A percentile compares a stretch with the other conserved stretches of the same genome.
Evolutionary conservation across 2,329 filamentous ascomycete genomes (phyloP).

Genomic region (Colletotrichum brevisporum): DNA sequence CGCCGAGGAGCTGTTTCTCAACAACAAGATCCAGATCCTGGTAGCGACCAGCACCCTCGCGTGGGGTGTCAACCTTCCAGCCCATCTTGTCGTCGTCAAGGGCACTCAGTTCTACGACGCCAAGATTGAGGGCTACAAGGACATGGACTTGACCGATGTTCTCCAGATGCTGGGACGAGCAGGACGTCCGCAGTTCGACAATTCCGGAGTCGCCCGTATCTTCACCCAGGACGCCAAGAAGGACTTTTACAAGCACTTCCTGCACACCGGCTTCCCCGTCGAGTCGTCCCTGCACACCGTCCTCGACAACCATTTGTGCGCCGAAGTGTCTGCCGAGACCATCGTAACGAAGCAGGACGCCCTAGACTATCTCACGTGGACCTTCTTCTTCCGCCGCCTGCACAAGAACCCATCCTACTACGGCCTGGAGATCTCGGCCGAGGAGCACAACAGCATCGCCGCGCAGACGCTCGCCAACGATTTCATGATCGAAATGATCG

Average conservation of each 20-base stretch:
- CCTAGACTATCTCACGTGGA: slow-evolving; percentile 98
- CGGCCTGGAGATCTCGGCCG: slow-evolving; percentile 91
- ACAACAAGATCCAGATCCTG: slow-evolving; percentile 98
- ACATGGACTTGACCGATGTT: slow-evolving; percentile 99
- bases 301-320: slow-evolving; percentile 95
- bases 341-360: slow-evolving; percentile 96
- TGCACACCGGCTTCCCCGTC: slow-evolving; percentile 97
- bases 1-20: slow-evolving; percentile 93
- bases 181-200: slow-evolving; percentile 95
- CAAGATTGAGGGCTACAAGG: slow-evolving; percentile 96
- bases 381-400: slow-evolving; percentile 96
- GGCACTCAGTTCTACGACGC: slow-evolving; percentile 98
- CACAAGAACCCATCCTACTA: slow-evolving; percentile 99
- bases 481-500: slow-evolving; percentile 94
- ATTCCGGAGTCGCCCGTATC: slow-evolving; percentile 94
- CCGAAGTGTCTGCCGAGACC: slow-evolving; percentile 94
- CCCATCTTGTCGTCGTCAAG: slow-evolving; percentile 97
- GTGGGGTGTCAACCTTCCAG: slow-evolving; percentile 98
- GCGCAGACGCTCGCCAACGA: slow-evolving; percentile 92
- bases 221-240: slow-evolving; percentile 99
- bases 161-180: slow-evolving; percentile 98
- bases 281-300: slow-evolving; percentile 97
- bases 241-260: slow-evolving; percentile 99
- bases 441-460: slow-evolving; percentile 89
- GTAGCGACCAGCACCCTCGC: slow-evolving; percentile 96